These are phyloP conservation scores for Fragilaria crotonensis DNA, from an alignment of 108 stramenopile genomes.

Conservation along the genomic window DNA sequence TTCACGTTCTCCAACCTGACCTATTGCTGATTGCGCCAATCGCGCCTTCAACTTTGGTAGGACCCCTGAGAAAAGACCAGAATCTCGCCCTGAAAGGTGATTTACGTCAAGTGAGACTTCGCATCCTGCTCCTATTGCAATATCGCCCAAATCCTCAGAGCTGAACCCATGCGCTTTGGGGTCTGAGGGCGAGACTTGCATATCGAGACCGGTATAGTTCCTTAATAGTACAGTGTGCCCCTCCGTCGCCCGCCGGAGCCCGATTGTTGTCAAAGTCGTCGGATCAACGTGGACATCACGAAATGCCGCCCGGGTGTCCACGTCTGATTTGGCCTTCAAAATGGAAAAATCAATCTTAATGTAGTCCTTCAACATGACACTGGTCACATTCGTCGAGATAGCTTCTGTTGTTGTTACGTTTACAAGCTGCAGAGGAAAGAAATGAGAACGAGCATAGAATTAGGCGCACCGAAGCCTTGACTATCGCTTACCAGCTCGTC, in stretches of 20 bases:
- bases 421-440: neutral
- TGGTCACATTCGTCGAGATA: neutral
- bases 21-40: constrained; percentile 16
- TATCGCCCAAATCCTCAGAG: constrained; percentile 19
- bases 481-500: constrained; percentile 41
- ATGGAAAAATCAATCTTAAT: neutral
- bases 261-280: constrained; percentile 28
- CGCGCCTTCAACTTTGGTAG: constrained; percentile 15
- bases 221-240: constrained; percentile 19
- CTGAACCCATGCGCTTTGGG: constrained; percentile 6
- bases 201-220: constrained; percentile 37
- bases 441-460: neutral
- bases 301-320: neutral
- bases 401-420: neutral
- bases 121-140: constrained; percentile 14
- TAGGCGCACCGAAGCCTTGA: neutral
- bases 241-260: constrained; percentile 41
- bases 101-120: constrained; percentile 14
- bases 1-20: constrained; percentile 25
- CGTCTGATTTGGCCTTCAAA: neutral
- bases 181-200: constrained; percentile 12
- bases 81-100: neutral
- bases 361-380: neutral
- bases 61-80: constrained; percentile 5
- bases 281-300: neutral